These are phyloP conservation scores for Arabis alpina DNA, from an alignment of 345 rosid species.

Conservation along the genomic window DNA sequence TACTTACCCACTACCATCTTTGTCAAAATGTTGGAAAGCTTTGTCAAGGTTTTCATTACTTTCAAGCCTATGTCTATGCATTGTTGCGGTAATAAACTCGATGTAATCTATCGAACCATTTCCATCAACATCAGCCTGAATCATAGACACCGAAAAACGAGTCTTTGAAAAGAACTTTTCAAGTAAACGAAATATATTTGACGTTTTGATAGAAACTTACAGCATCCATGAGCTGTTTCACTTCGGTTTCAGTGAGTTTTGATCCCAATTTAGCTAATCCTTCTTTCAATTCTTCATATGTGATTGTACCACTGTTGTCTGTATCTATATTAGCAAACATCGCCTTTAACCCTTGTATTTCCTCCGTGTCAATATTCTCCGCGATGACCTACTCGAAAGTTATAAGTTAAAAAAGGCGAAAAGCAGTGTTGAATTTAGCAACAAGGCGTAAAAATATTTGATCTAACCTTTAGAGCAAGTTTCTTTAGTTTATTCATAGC, in stretches of 20 bases:
- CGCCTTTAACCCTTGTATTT: slow-evolving; percentile 73
- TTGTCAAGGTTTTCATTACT: slow-evolving; percentile 74
- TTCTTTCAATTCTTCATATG: slow-evolving; percentile 74
- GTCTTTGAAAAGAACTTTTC: neutral
- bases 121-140: slow-evolving; percentile 90
- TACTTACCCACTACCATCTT: slow-evolving; percentile 80
- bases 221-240: slow-evolving; percentile 89
- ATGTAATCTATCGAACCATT: slow-evolving; percentile 84
- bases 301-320: slow-evolving; percentile 81
- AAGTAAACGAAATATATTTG: neutral
- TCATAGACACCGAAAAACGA: neutral
- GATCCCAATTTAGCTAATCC: slow-evolving; percentile 85
- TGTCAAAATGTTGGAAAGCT: slow-evolving; percentile 90
- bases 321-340: slow-evolving; percentile 87
- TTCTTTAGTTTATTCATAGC: slow-evolving; percentile 92
- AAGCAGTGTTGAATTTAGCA: neutral
- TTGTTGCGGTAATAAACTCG: slow-evolving; percentile 84
- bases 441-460: neutral
- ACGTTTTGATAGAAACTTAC: slow-evolving; percentile 45
- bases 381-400: slow-evolving; percentile 67
- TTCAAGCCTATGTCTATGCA: slow-evolving; percentile 85
- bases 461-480: slow-evolving; percentile 79
- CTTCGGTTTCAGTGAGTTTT: slow-evolving; percentile 76
- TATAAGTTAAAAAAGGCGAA: neutral
- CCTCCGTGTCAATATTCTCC: slow-evolving; percentile 76